A percentile compares a stretch with the other conserved stretches of the same genome.
Evolutionary conservation across 2,329 filamentous ascomycete species (phyloP).

Genomic region (Chrysoporthe austroafricana): DNA sequence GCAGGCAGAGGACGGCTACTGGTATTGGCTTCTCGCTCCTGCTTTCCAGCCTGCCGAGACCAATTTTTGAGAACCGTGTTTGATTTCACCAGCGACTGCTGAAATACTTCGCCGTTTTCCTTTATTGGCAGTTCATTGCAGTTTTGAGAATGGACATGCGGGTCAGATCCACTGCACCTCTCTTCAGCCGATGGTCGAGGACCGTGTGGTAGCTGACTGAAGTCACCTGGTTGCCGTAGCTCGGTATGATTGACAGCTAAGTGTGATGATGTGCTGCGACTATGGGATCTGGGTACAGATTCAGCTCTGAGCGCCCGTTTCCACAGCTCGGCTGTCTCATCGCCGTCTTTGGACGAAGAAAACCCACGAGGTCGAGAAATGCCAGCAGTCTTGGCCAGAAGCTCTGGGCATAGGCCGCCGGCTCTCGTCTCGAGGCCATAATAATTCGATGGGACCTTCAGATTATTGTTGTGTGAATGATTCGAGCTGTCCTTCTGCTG

Average conservation of each 20-base stretch:
- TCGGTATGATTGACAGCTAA: not conserved
- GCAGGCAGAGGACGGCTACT: not conserved
- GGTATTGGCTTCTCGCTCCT: slow-evolving; percentile 15
- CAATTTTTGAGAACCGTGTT: slow-evolving; percentile 18
- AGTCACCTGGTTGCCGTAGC: not conserved
- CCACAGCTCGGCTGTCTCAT: slow-evolving; percentile 28
- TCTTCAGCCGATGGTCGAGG: slow-evolving; percentile 12
- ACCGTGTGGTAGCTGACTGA: not conserved
- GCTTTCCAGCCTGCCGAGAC: slow-evolving; percentile 13
- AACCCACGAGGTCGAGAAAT: slow-evolving; percentile 21
- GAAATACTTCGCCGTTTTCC: slow-evolving; percentile 13
- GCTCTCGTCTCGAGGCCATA: not conserved
- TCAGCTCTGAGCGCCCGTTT: slow-evolving; percentile 29
- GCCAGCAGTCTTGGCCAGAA: not conserved
- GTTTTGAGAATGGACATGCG: slow-evolving; percentile 16
- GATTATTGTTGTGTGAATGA: slow-evolving; percentile 3
- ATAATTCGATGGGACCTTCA: slow-evolving; percentile 11
- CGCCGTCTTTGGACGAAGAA: slow-evolving; percentile 25
- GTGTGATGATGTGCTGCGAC: slow-evolving; percentile 20
- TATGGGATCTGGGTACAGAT: slow-evolving; percentile 21
- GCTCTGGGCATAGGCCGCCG: not conserved
- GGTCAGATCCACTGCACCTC: slow-evolving; percentile 11
- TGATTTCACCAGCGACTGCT: slow-evolving; percentile 15
- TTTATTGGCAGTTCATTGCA: slow-evolving; percentile 6
- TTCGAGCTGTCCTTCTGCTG: not conserved